Evolutionary conservation across 2,329 filamentous ascomycete genomes (phyloP), one percentile per base, ranked within the genome.

Genomic region (Shiraia bambusicola): DNA sequence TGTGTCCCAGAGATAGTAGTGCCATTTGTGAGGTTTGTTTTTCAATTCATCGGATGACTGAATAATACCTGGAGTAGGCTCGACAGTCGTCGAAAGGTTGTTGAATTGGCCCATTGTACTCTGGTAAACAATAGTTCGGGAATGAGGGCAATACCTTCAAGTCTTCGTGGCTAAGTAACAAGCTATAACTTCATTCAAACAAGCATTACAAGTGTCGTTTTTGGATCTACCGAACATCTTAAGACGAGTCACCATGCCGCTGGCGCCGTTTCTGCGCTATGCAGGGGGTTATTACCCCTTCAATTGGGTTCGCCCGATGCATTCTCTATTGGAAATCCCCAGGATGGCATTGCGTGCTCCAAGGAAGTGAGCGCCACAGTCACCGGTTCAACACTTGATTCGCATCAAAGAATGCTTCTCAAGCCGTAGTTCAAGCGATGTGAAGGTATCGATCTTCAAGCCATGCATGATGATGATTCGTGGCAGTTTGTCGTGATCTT

Each of bases 1-100:
- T 1, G 71, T 75, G 58, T 79, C 76, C 76, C 75, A 78, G 32
- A 79, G 60, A 40, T 76, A 78, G 47, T 69, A 72, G 32, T 70
- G 65, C 75, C 74, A 77, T 64, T 58, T 75, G 7, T 61, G 39
- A 16, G 32, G 50, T 34, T 42, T 56, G 17, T 42, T 35, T 33
- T 50, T 40, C 17, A 41, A 35, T 35, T 44, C 46, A n/a, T 38
- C 28, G 17, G 32, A 25, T 7, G 32, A 28, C 12, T 41, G 33
- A 10, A 41, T 39, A 16, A 42, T 34, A 10, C 24, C 16, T 2
- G 40, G 12, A n/a, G 11, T 8, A 25, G n/a, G 17, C 11, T 26
- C 33, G 19, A 27, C 33, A 30, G n/a, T 31, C 12, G 28, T 26
- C 9, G 39, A 42, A 5, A 31, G 17, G 31, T 32, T 30, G n/a